Evolutionary conservation across 768 basidiomycete genomes (phyloP).

Genomic region (Naganishia kalamii): DNA sequence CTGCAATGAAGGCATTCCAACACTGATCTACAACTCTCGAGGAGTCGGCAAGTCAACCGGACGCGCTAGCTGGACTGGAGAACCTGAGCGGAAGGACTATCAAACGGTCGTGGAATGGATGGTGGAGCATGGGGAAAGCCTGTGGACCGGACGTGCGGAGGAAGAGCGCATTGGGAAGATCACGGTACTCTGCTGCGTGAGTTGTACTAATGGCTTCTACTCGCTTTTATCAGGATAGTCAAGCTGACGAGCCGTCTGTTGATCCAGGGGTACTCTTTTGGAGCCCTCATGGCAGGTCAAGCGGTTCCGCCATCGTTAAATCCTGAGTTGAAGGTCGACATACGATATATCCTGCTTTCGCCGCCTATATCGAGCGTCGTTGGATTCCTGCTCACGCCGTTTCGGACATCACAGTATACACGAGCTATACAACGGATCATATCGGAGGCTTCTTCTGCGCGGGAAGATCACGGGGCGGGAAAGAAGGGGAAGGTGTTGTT

Average conservation of each 20-base stretch:
- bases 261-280: conserved; percentile 23
- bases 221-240: neutral
- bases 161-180: neutral
- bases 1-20: neutral
- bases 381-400: conserved; percentile 19
- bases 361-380: conserved; percentile 18
- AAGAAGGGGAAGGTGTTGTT: conserved; percentile 1
- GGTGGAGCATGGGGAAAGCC: neutral
- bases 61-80: conserved; percentile 18
- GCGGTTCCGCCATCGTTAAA: neutral
- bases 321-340: neutral
- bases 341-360: conserved; percentile 22
- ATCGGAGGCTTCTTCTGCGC: neutral
- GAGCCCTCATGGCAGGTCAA: conserved; percentile 9
- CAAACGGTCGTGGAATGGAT: conserved; percentile 15
- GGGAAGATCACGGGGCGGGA: neutral
- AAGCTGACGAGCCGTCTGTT: neutral
- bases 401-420: neutral
- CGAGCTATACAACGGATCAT: conserved; percentile 1
- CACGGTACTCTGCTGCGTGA: conserved; percentile 11
- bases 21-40: conserved; percentile 20
- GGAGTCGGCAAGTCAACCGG: conserved; percentile 12
- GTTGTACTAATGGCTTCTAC: neutral
- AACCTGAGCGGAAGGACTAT: conserved; percentile 17
- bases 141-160: neutral